A percentile compares a stretch with the other conserved stretches of the same genome.
phyloP scores from a whole-genome alignment of 2,329 filamentous ascomycete genomes.

The Hypoxylon sp. region DNA sequence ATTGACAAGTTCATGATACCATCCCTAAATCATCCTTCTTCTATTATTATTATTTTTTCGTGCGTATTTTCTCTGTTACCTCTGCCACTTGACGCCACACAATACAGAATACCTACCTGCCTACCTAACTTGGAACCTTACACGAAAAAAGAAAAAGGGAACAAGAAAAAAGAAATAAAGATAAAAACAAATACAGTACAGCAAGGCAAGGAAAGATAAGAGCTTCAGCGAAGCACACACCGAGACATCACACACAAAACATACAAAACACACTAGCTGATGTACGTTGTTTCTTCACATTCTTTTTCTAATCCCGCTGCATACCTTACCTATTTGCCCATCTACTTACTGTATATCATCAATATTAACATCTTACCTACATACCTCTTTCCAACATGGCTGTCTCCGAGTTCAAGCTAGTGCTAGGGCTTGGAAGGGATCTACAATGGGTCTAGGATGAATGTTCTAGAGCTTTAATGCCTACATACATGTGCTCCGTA shows the following conservation, averaged over 20 bases:
- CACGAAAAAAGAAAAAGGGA: background rate
- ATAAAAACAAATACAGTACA: constrained; percentile 2
- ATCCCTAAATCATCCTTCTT: constrained; percentile 12
- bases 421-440: constrained; percentile 28
- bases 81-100: constrained; percentile 4
- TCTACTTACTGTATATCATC: background rate
- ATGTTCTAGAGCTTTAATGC: constrained; percentile 34
- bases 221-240: constrained; percentile 6
- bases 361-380: no score
- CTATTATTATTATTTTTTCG: constrained; percentile 1
- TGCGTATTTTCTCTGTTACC: background rate
- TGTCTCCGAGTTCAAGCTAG: constrained; percentile 23
- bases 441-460: constrained; percentile 28
- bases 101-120: constrained; percentile 1
- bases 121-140: background rate
- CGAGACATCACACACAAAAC: background rate
- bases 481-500: constrained; percentile 33
- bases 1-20: constrained; percentile 30
- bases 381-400: constrained; percentile 7
- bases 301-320: constrained; percentile 8
- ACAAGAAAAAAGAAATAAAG: constrained; percentile 1
- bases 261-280: no score
- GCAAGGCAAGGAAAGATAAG: constrained; percentile 1
- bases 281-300: constrained; percentile 28
- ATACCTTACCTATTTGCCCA: constrained; percentile 6